Conservation (phyloP, 176 grass and related monocot species). For the Saccharum spontaneum region DNA sequence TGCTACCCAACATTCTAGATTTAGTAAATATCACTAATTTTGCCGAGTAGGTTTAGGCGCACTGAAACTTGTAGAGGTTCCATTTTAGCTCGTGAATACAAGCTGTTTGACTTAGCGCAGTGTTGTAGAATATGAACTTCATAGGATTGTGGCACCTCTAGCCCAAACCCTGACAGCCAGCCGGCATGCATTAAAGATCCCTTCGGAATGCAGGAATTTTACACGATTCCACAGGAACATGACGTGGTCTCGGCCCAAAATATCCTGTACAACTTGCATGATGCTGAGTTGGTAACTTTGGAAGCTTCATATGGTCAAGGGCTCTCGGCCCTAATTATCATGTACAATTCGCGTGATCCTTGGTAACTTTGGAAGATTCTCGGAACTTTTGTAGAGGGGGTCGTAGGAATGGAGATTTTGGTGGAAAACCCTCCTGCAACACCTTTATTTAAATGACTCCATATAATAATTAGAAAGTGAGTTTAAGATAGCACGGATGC, state of each 20-base stretch:
- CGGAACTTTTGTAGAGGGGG: not conserved
- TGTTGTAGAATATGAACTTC: constrained; percentile 17
- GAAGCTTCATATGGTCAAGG: not conserved
- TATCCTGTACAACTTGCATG: not conserved
- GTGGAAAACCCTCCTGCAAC: too few species aligned
- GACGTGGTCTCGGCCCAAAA: not conserved
- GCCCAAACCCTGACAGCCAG: not conserved
- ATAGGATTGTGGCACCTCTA: not conserved
- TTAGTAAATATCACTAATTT: constrained; percentile 46
- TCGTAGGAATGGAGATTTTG: too few species aligned
- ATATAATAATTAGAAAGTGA: too few species aligned
- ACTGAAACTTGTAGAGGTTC: not conserved
- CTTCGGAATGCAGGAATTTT: not conserved
- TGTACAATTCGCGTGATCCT: not conserved
- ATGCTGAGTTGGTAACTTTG: not conserved
- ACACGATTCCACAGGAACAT: not conserved
- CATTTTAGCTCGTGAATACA: not conserved
- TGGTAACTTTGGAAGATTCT: not conserved
- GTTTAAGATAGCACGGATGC: too few species aligned
- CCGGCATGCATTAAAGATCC: not conserved
- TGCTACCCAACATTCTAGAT: constrained; percentile 39
- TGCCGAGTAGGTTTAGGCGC: constrained; percentile 16
- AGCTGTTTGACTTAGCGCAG: constrained; percentile 11
- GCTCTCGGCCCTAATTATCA: not conserved
- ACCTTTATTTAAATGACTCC: not conserved